Evolutionary conservation across 2,329 filamentous ascomycete species (phyloP).

Genomic region (Penicillium sp.): DNA sequence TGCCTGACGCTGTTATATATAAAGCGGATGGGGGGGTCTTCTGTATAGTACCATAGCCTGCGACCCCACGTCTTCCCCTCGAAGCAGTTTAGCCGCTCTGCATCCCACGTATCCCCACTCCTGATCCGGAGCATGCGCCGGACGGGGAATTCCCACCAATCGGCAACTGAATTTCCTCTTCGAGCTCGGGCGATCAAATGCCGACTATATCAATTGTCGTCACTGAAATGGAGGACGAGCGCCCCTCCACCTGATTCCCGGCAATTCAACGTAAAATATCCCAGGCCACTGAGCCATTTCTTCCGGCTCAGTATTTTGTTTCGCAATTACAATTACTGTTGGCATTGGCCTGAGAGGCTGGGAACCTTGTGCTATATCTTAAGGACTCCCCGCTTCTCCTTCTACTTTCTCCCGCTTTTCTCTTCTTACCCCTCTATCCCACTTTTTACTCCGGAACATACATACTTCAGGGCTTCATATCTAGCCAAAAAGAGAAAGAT

Average conservation of each 20-base stretch:
- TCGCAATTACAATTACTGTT: background rate
- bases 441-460: background rate
- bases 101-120: conserved; percentile 17
- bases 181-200: conserved; percentile 10
- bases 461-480: background rate
- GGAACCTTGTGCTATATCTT: conserved; percentile 1
- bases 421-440: conserved; percentile 2
- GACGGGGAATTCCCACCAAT: conserved; percentile 20
- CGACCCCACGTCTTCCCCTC: conserved; percentile 11
- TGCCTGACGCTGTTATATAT: conserved; percentile 8
- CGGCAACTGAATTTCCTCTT: conserved; percentile 14
- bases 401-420: background rate
- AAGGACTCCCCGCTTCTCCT: background rate
- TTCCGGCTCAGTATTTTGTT: conserved; percentile 7
- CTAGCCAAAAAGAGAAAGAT: background rate
- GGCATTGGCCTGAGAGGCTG: background rate
- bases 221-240: background rate
- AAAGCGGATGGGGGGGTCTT: background rate
- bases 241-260: conserved; percentile 2
- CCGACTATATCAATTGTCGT: conserved; percentile 14
- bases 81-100: background rate
- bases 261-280: conserved; percentile 8
- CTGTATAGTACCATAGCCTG: background rate
- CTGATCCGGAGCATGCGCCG: conserved; percentile 5
- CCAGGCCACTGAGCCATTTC: background rate